Base-by-base conservation (phyloP, 2,329 filamentous ascomycete genomes). In the Lizonia empirigonia region DNA sequence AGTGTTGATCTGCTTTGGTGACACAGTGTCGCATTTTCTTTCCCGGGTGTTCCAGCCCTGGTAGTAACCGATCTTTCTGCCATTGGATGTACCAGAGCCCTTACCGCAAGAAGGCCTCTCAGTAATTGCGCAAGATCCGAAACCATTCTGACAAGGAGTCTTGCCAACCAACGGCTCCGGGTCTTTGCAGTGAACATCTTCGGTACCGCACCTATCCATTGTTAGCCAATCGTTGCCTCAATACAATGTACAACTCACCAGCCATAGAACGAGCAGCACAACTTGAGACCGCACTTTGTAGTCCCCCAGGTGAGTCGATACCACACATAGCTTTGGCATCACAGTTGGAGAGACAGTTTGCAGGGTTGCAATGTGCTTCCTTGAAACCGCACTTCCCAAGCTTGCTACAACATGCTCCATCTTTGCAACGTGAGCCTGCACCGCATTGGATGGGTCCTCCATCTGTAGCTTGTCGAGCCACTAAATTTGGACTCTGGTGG, bases 11-110 rank as follows among this genome's bases (percentile, higher is more conserved):
- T 75, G 60, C 1, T 37, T 30, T 0, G 74, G 71, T 5, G 36
- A 46, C 6, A 75, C 58, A 1, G 41, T 47, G 29, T 76, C 62
- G 55, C 76, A 78, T 8, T 20, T 7, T 1, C 60, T 50, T 6
- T 48, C 38, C 2, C 54, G 53, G n/a, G 22, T 39, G 46, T 71
- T 68, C 9, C 54, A 62, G 34, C 56, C 54, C 50, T 74, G 71
- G 45, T 74, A 77, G 55, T 76, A 76, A 1, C 63, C 74, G 15
- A 76, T 62, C 3, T 49, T 65, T 0, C 76, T 63, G 9, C 67
- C 65, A 7, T 56, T 56, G 7, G 68, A 56, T 18, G 50, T 48
- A n/a, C n/a, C n/a, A n/a, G n/a, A n/a, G 2, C 63, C 61, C 1
- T 62, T 24, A 22, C 51, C 55, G 44, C 73, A 76, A 0, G 58